Evolutionary conservation across 2,329 filamentous ascomycete species (phyloP).

Genomic region (Furcasterigmium sp.): DNA sequence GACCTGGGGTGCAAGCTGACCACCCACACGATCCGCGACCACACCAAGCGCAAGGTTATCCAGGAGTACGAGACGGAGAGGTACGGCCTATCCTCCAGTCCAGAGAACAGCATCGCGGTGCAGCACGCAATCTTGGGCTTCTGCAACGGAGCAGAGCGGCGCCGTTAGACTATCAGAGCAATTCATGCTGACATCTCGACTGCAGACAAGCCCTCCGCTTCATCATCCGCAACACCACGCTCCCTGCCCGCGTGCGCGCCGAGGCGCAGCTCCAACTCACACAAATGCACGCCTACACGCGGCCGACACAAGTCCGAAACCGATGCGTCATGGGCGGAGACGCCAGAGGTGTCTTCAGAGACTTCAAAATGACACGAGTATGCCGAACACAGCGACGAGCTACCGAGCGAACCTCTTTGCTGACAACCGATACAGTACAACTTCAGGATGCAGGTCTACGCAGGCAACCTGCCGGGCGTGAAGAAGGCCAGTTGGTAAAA

Average conservation of each 20-base stretch:
- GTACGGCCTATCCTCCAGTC: conserved; percentile 39
- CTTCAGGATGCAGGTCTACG: conserved; percentile 85
- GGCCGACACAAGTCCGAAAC: conserved; percentile 90
- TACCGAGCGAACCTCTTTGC: conserved; percentile 13
- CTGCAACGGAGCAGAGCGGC: too few species aligned
- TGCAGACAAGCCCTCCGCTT: conserved; percentile 85
- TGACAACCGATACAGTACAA: conserved; percentile 60
- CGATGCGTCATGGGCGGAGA: conserved; percentile 90
- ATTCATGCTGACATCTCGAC: neutral
- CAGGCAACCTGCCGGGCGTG: conserved; percentile 82
- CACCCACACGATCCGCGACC: conserved; percentile 81
- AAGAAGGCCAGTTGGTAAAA: conserved; percentile 93
- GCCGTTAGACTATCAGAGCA: too few species aligned
- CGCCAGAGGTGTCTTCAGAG: conserved; percentile 81
- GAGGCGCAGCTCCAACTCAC: conserved; percentile 90
- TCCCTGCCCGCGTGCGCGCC: conserved; percentile 75
- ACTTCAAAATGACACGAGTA: conserved; percentile 90
- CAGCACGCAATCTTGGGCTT: neutral
- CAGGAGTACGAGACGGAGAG: conserved; percentile 82
- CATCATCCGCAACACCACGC: conserved; percentile 86
- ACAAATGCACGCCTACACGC: conserved; percentile 94
- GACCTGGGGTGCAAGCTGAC: conserved; percentile 87
- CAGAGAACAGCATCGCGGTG: neutral
- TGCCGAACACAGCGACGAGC: conserved; percentile 26
- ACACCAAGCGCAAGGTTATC: conserved; percentile 94